A percentile compares a stretch with the other conserved stretches of the same genome.
phyloP scores from a whole-genome alignment of 148 eudicot genomes.

The Nepenthes mirabilis region DNA sequence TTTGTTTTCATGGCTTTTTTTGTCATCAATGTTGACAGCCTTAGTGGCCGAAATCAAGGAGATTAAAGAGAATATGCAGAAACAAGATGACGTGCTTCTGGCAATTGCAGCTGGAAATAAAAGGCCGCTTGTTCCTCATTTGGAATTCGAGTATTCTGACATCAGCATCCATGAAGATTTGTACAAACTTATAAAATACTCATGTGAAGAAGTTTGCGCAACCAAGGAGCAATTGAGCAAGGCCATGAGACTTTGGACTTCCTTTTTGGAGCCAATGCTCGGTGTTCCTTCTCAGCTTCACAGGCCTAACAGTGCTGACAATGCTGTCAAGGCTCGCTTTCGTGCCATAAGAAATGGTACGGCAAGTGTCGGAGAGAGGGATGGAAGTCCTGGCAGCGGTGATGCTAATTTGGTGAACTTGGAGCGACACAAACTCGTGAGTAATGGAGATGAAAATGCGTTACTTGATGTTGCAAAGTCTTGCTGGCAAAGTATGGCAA shows the following conservation, averaged over 20 bases:
- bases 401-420: conserved; percentile 24
- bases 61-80: conserved; percentile 57
- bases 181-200: conserved; percentile 64
- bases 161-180: conserved; percentile 64
- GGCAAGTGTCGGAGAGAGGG: conserved; percentile 24
- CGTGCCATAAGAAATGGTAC: conserved; percentile 16
- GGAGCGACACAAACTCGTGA: conserved; percentile 25
- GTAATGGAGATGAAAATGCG: conserved; percentile 30
- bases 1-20: conserved; percentile 7
- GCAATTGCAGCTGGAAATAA: conserved; percentile 70
- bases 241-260: conserved; percentile 77
- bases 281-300: conserved; percentile 35
- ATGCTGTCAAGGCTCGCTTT: conserved; percentile 21
- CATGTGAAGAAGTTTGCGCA: conserved; percentile 76
- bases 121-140: conserved; percentile 55
- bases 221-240: conserved; percentile 77
- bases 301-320: conserved; percentile 29
- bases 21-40: conserved; percentile 32
- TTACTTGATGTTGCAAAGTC: conserved; percentile 25
- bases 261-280: conserved; percentile 77
- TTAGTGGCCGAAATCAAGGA: conserved; percentile 80
- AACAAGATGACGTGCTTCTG: conserved; percentile 63
- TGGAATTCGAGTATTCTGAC: conserved; percentile 57
- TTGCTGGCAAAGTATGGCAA: conserved; percentile 17
- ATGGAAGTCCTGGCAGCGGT: conserved; percentile 21